Conservation (phyloP, 108 stramenopile species). For the Aurantiochytrium sp. region DNA sequence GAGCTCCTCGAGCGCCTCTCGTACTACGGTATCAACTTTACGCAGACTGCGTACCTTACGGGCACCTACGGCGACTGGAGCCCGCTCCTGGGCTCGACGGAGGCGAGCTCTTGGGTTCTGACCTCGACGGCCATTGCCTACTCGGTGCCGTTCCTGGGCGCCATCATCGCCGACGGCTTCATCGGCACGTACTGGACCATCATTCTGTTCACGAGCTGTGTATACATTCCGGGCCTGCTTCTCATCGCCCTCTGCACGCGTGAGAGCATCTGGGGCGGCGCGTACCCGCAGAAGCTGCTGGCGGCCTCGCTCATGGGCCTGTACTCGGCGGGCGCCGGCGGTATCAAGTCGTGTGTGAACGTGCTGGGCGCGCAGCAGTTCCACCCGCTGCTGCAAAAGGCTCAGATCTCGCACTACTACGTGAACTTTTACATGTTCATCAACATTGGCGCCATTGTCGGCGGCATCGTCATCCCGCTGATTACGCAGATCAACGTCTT, state of each 20-base stretch:
- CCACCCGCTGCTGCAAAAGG: conserved; percentile 73
- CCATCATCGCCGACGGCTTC: conserved; percentile 66
- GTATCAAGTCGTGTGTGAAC: conserved; percentile 74
- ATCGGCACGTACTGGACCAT: conserved; percentile 73
- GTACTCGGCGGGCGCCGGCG: conserved; percentile 78
- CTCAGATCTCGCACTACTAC: conserved; percentile 71
- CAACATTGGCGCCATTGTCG: conserved; percentile 75
- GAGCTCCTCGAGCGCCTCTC: conserved; percentile 23
- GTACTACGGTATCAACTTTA: conserved; percentile 34
- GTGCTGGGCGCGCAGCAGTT: conserved; percentile 81
- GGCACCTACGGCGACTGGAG: conserved; percentile 1
- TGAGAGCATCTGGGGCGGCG: not conserved
- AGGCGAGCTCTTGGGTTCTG: conserved; percentile 67
- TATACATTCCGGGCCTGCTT: conserved; percentile 71
- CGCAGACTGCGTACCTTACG: conserved; percentile 27
- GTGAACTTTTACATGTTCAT: conserved; percentile 84
- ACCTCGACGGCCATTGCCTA: conserved; percentile 74
- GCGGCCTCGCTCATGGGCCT: conserved; percentile 59
- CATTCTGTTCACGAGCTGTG: conserved; percentile 53
- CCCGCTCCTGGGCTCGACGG: not conserved
- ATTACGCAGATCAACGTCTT: conserved; percentile 68
- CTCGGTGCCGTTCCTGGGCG: conserved; percentile 73
- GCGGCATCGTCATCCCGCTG: conserved; percentile 69
- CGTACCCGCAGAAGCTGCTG: conserved; percentile 61
- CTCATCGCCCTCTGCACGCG: conserved; percentile 63